These are phyloP conservation scores for Trichoderma lentiforme DNA, from an alignment of 2,329 filamentous ascomycete genomes.

Conservation along the genomic window DNA sequence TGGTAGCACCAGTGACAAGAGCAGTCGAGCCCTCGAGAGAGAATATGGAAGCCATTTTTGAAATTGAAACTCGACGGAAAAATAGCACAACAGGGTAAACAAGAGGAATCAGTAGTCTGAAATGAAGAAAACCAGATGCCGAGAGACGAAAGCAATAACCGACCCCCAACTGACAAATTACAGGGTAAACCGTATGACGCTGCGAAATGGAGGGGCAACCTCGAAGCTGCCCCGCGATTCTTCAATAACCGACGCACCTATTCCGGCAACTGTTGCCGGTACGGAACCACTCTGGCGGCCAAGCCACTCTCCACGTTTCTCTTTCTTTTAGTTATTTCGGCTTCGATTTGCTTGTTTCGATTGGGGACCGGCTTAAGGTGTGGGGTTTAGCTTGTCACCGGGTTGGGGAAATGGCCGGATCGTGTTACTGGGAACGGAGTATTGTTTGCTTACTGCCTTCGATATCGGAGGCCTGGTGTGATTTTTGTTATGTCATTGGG, in stretches of 20 bases:
- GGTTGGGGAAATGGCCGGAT: not conserved
- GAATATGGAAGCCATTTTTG: slow-evolving; percentile 43
- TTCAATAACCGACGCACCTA: not conserved
- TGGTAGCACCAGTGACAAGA: slow-evolving; percentile 54
- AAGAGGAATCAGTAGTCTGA: not conserved
- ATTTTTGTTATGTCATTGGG: not conserved
- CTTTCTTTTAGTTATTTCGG: not conserved
- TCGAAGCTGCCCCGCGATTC: slow-evolving; percentile 13
- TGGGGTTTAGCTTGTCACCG: not conserved
- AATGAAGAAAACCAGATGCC: not conserved
- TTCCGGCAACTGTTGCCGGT: slow-evolving; percentile 13
- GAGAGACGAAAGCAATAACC: not conserved
- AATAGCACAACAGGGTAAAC: not conserved
- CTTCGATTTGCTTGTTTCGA: not conserved
- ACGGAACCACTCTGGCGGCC: not conserved
- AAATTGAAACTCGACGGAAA: not conserved
- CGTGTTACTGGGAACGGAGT: not conserved
- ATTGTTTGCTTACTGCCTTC: not conserved
- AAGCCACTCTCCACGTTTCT: slow-evolving; percentile 5
- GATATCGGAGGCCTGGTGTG: slow-evolving; percentile 16
- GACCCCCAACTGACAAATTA: not conserved
- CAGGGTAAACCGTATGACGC: not conserved
- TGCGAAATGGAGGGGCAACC: not conserved
- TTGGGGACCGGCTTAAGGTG: not conserved
- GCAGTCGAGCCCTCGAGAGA: slow-evolving; percentile 56